Evolutionary conservation across 495 filamentous ascomycete species (phyloP).

Genomic region (Aspergillus sparsus): DNA sequence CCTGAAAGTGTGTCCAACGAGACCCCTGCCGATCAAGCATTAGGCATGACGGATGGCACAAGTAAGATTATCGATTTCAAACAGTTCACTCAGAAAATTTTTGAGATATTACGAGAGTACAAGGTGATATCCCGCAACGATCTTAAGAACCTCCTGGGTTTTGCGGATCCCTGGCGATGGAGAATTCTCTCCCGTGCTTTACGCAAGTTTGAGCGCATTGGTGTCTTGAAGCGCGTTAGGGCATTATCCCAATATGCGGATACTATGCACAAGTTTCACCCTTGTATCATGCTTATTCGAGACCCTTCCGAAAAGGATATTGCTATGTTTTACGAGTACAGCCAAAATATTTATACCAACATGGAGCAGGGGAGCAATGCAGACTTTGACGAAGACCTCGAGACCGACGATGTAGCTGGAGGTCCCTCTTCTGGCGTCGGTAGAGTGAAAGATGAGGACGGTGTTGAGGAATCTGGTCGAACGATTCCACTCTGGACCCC

Average conservation of each 20-base stretch:
- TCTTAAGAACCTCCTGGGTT: conserved; percentile 62
- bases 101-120: conserved; percentile 48
- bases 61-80: conserved; percentile 44
- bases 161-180: conserved; percentile 62
- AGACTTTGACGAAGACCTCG: conserved; percentile 43
- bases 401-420: conserved; percentile 32
- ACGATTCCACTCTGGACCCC: conserved; percentile 57
- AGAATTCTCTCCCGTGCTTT: conserved; percentile 66
- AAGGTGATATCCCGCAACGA: conserved; percentile 57
- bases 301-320: conserved; percentile 70
- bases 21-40: conserved; percentile 15
- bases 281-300: conserved; percentile 72
- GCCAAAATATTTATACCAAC: conserved; percentile 29
- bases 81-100: conserved; percentile 44
- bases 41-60: conserved; percentile 7
- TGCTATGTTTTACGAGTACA: conserved; percentile 53
- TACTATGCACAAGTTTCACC: conserved; percentile 37
- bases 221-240: conserved; percentile 66
- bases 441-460: conserved; percentile 29
- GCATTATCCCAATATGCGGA: conserved; percentile 53
- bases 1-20: conserved; percentile 17
- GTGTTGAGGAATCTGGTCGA: conserved; percentile 37
- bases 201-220: conserved; percentile 67
- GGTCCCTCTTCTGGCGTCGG: conserved; percentile 25
- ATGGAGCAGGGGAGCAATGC: conserved; percentile 43